phyloP scores from a whole-genome alignment of 257 asterid species.

The Forsythia suspensa region DNA sequence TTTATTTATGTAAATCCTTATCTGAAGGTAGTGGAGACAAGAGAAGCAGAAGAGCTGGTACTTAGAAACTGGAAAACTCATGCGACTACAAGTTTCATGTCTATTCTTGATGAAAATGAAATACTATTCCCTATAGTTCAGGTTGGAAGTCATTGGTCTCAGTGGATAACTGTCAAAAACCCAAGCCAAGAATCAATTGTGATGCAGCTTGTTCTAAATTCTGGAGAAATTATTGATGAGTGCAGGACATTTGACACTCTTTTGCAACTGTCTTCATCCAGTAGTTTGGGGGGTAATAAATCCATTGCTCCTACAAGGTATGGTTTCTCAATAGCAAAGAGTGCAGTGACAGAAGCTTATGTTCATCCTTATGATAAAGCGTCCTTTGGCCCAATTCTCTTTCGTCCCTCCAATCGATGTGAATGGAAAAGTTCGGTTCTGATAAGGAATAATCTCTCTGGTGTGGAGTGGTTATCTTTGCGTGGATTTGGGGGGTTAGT shows the following conservation, averaged over 20 bases:
- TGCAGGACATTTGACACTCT: slow-evolving; percentile 54
- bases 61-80: slow-evolving; percentile 86
- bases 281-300: slow-evolving; percentile 40
- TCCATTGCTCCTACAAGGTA: slow-evolving; percentile 56
- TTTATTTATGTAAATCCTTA: slow-evolving; percentile 19
- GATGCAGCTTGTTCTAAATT: slow-evolving; percentile 77
- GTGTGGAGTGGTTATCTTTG: slow-evolving; percentile 83
- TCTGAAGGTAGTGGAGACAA: slow-evolving; percentile 50
- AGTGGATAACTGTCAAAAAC: slow-evolving; percentile 63
- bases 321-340: slow-evolving; percentile 81
- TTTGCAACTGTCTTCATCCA: slow-evolving; percentile 51
- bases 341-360: slow-evolving; percentile 77
- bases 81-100: slow-evolving; percentile 46
- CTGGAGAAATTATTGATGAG: slow-evolving; percentile 66
- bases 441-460: slow-evolving; percentile 84
- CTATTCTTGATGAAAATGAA: slow-evolving; percentile 58
- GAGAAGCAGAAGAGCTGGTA: slow-evolving; percentile 61
- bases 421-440: slow-evolving; percentile 85
- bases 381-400: slow-evolving; percentile 75
- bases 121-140: slow-evolving; percentile 55
- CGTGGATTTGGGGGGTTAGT: slow-evolving; percentile 77
- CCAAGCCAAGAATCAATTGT: slow-evolving; percentile 68
- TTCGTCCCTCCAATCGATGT: slow-evolving; percentile 83
- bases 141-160: slow-evolving; percentile 65
- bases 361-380: slow-evolving; percentile 66